Percentiles rank a stretch among this genome's conserved stretches.
Evolutionary conservation across 306 rosid species (phyloP).

Genomic region (Aeschynomene evenia): DNA sequence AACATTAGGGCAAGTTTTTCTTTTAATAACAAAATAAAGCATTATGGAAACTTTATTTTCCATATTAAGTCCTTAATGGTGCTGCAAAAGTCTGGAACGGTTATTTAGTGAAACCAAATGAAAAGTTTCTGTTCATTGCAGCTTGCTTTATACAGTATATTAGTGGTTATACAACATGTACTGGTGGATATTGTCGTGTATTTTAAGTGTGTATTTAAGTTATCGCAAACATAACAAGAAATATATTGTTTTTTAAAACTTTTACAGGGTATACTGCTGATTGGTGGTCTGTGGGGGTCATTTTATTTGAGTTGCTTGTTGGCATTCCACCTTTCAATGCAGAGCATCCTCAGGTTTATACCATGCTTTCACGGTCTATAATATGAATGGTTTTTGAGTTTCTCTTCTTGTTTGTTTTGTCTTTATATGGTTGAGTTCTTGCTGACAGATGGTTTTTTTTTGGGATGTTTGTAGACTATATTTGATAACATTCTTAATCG

Average conservation of each 20-base stretch:
- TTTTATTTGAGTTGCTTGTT: conserved; percentile 94
- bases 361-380: conserved; percentile 13
- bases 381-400: conserved; percentile 11
- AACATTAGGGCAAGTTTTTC: conserved; percentile 12
- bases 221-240: conserved; percentile 7
- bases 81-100: conserved; percentile 5
- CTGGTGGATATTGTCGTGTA: conserved; percentile 3
- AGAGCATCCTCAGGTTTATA: conserved; percentile 92
- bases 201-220: conserved; percentile 17
- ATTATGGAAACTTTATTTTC: conserved; percentile 9
- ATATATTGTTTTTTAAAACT: conserved; percentile 16
- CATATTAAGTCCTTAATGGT: conserved; percentile 7
- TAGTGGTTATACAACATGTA: not conserved
- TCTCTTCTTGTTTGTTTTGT: conserved; percentile 3
- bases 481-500: conserved; percentile 96
- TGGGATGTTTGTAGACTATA: conserved; percentile 59
- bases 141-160: conserved; percentile 8
- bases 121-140: not conserved
- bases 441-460: conserved; percentile 7
- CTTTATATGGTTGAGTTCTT: conserved; percentile 21
- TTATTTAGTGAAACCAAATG: conserved; percentile 5
- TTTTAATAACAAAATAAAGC: not conserved
- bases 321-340: conserved; percentile 99
- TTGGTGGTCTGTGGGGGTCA: conserved; percentile 99
- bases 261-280: conserved; percentile 85